phyloP scores from a whole-genome alignment of 345 rosid genomes.

The Hevea brasiliensis region DNA sequence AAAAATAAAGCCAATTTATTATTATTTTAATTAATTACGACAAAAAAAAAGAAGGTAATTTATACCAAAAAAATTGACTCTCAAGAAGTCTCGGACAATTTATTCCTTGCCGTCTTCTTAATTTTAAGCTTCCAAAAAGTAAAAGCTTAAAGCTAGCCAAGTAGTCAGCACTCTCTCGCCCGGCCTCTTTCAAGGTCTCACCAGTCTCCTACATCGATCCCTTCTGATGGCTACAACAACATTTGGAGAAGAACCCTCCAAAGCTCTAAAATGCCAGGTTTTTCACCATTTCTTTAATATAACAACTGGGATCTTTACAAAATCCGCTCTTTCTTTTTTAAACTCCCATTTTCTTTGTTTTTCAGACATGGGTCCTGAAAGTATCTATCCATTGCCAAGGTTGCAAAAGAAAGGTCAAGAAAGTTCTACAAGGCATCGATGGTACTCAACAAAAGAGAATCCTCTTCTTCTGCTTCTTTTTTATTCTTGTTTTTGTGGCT shows the following conservation, averaged over 20 bases:
- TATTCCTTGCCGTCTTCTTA: too few relatives aligned
- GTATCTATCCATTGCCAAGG: constrained; percentile 37
- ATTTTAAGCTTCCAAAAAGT: too few relatives aligned
- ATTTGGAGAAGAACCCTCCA: constrained; percentile 6
- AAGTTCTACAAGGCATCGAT: constrained; percentile 24
- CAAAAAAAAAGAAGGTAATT: too few relatives aligned
- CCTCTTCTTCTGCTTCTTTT: background rate
- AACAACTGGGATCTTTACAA: too few relatives aligned
- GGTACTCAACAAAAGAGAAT: constrained; percentile 17
- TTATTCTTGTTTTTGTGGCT: background rate
- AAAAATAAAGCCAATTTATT: too few relatives aligned
- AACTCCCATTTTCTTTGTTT: background rate
- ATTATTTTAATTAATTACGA: too few relatives aligned
- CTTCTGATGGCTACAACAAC: constrained; percentile 12
- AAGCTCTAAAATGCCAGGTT: constrained; percentile 24
- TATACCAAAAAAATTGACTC: too few relatives aligned
- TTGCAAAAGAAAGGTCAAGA: constrained; percentile 32
- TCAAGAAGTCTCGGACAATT: too few relatives aligned
- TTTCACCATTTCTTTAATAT: too few relatives aligned
- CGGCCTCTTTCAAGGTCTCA: background rate
- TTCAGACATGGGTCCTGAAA: constrained; percentile 30
- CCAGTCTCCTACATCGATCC: too few relatives aligned
- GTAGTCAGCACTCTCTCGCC: background rate
- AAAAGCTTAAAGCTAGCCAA: too few relatives aligned
- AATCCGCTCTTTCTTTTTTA: background rate